phyloP scores from a whole-genome alignment of 2,329 filamentous ascomycete species.

The Diatrype stigma region DNA sequence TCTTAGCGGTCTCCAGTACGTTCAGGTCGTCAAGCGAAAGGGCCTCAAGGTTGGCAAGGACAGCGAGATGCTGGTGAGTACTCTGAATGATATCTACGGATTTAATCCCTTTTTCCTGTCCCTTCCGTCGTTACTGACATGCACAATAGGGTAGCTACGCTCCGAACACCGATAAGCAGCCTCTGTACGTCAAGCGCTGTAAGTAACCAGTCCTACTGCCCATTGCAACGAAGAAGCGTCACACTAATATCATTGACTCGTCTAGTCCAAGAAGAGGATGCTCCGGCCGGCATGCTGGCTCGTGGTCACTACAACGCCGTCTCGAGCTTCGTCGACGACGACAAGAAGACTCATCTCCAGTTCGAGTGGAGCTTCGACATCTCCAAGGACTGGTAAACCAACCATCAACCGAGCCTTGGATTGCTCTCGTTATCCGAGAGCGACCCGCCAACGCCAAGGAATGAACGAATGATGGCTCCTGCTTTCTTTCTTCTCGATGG shows the following conservation, averaged over 20 bases:
- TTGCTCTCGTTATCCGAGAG: neutral
- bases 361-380: constrained; percentile 98
- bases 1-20: constrained; percentile 89
- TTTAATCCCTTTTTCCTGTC: neutral
- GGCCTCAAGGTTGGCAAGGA: constrained; percentile 85
- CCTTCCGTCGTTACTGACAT: constrained; percentile 21
- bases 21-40: constrained; percentile 90
- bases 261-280: constrained; percentile 86
- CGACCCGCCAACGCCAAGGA: neutral
- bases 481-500: too few relatives aligned
- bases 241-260: constrained; percentile 1
- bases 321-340: constrained; percentile 92
- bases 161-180: constrained; percentile 84
- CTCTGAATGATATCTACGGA: neutral
- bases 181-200: constrained; percentile 89
- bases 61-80: constrained; percentile 91
- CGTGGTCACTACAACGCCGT: constrained; percentile 86
- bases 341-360: constrained; percentile 81
- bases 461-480: too few relatives aligned
- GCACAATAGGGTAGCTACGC: constrained; percentile 75
- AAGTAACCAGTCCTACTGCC: constrained; percentile 36
- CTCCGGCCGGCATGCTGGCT: constrained; percentile 83
- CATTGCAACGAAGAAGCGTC: neutral
- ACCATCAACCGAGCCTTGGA: too few relatives aligned
- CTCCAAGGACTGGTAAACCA: constrained; percentile 81